Conservation (phyloP, 169 alveolate genomes). For the Cardiosporidium cionae region DNA sequence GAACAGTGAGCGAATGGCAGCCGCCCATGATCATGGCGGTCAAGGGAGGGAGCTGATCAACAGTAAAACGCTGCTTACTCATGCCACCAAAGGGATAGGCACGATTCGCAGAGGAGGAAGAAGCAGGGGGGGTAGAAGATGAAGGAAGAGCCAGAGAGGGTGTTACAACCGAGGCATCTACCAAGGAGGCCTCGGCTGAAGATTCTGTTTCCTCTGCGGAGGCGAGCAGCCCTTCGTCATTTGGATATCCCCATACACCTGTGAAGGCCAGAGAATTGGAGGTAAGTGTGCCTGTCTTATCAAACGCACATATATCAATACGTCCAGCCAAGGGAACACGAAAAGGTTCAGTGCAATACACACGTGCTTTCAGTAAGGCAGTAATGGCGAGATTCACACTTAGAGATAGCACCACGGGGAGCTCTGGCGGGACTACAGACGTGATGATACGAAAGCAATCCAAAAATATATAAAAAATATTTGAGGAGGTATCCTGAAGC, state of each 20-base stretch:
- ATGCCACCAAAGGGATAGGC: too few relatives aligned
- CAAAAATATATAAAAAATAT: conserved; percentile 60
- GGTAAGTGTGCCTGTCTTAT: conserved; percentile 98
- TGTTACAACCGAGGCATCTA: too few relatives aligned
- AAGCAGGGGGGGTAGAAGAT: too few relatives aligned
- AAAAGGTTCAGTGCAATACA: conserved; percentile 98
- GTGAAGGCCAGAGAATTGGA: conserved; percentile 73
- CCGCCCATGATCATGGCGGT: conserved; percentile 82
- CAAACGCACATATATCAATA: conserved; percentile 83
- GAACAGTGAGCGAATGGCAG: conserved; percentile 83
- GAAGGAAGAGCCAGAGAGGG: too few relatives aligned
- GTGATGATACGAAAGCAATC: conserved; percentile 91
- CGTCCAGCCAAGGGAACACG: conserved; percentile 22
- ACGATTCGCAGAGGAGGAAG: too few relatives aligned
- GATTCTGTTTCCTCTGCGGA: too few relatives aligned
- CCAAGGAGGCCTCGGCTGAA: too few relatives aligned
- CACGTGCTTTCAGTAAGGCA: too few relatives aligned
- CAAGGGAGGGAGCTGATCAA: conserved; percentile 49
- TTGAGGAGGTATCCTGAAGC: conserved; percentile 27
- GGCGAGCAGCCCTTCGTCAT: too few relatives aligned
- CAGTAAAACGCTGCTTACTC: too few relatives aligned
- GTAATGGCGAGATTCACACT: too few relatives aligned
- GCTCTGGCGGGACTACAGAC: conserved; percentile 98
- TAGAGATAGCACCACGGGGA: conserved; percentile 93
- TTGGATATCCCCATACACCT: conserved; percentile 53